These are phyloP conservation scores for Dinochytrium kinnereticum DNA, from an alignment of 371 early-diverging fungal genomes.

Conservation along the genomic window DNA sequence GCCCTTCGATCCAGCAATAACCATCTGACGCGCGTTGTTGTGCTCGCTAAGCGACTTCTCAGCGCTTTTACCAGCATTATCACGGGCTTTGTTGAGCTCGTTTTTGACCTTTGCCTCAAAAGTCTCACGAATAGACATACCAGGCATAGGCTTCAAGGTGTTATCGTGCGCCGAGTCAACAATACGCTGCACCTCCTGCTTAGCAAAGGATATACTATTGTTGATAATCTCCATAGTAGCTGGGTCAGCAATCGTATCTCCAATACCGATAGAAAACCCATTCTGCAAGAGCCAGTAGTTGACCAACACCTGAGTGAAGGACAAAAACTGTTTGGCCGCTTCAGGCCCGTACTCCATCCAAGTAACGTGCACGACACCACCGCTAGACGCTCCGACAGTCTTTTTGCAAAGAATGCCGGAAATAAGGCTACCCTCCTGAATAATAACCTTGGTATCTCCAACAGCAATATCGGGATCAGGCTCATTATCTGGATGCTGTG, in stretches of 20 bases:
- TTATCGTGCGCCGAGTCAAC: constrained; percentile 89
- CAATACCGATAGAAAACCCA: constrained; percentile 99
- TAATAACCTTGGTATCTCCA: constrained; percentile 91
- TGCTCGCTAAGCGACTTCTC: constrained; percentile 86
- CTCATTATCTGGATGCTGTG: constrained; percentile 77
- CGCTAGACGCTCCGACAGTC: constrained; percentile 93
- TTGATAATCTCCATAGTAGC: constrained; percentile 87
- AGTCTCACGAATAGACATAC: constrained; percentile 97
- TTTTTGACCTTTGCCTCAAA: constrained; percentile 95
- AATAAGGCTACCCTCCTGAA: constrained; percentile 94
- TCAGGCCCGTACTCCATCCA: constrained; percentile 95
- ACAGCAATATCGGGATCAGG: constrained; percentile 70
- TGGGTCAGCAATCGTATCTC: constrained; percentile 97
- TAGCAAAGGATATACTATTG: constrained; percentile 84
- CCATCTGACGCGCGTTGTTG: constrained; percentile 99
- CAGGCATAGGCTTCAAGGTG: constrained; percentile 90
- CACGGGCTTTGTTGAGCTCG: constrained; percentile 95
- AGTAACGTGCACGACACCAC: constrained; percentile 96
- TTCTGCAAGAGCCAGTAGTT: constrained; percentile 96
- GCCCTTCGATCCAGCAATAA: constrained; percentile 98
- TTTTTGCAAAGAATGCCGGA: constrained; percentile 98
- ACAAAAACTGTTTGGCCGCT: constrained; percentile 91
- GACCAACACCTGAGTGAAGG: constrained; percentile 94
- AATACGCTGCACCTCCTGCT: constrained; percentile 82
- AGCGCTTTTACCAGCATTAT: constrained; percentile 93